Conservation (phyloP, 148 eudicot genomes). For the Salicornia ramosissima region DNA sequence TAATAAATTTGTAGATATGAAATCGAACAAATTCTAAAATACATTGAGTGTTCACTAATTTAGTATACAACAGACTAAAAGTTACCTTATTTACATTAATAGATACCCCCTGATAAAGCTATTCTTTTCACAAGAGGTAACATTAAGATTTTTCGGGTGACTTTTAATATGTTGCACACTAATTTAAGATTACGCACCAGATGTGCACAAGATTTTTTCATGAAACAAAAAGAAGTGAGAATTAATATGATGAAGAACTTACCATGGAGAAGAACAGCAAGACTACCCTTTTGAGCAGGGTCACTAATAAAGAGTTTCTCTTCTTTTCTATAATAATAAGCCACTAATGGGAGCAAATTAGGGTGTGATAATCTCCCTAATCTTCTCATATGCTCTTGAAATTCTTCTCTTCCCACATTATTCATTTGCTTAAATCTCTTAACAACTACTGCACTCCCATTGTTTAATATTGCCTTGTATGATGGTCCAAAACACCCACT, state of each 20-base stretch:
- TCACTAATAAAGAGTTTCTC: constrained; percentile 69
- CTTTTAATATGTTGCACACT: no score
- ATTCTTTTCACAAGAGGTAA: no score
- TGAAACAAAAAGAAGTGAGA: no score
- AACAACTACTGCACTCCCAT: constrained; percentile 55
- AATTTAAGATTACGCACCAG: no score
- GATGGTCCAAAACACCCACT: constrained; percentile 76
- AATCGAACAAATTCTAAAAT: no score
- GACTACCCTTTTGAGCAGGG: constrained; percentile 51
- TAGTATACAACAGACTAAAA: no score
- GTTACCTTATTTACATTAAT: no score
- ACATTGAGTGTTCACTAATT: no score
- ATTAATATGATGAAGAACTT: constrained; percentile 8
- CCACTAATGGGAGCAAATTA: constrained; percentile 63
- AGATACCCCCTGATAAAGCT: no score
- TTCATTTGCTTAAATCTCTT: constrained; percentile 83
- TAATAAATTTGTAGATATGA: no score
- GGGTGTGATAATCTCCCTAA: constrained; percentile 63
- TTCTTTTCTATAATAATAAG: constrained; percentile 71
- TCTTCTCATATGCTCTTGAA: constrained; percentile 75
- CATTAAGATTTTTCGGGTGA: no score
- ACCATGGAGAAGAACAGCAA: constrained; percentile 78
- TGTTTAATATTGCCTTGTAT: constrained; percentile 54
- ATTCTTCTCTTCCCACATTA: constrained; percentile 73
- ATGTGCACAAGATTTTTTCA: no score